These are phyloP conservation scores for Solanum paucissectum DNA, from an alignment of 257 asterid genomes.

Conservation along the genomic window DNA sequence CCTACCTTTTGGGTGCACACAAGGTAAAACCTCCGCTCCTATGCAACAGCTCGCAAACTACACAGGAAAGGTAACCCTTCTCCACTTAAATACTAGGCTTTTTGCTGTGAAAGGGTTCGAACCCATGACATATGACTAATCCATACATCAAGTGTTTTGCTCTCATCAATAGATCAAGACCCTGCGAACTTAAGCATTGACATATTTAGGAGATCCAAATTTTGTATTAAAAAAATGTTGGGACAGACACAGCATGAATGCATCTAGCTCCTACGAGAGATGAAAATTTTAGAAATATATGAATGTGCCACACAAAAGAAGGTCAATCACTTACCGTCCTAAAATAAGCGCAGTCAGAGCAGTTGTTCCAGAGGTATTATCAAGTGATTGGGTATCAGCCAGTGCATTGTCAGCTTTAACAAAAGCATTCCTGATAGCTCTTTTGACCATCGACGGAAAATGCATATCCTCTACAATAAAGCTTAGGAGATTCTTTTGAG, in stretches of 20 bases:
- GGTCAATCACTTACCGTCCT: conserved; percentile 44
- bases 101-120: background rate
- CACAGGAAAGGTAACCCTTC: background rate
- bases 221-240: background rate
- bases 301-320: background rate
- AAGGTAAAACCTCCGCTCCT: background rate
- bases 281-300: background rate
- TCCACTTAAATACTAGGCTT: background rate
- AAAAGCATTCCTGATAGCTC: conserved; percentile 64
- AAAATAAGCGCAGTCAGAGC: conserved; percentile 51
- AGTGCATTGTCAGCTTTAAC: conserved; percentile 59
- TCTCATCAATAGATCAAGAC: background rate
- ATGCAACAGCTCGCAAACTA: background rate
- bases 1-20: background rate
- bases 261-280: background rate
- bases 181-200: background rate
- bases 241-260: background rate
- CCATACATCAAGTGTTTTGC: background rate
- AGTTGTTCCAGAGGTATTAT: conserved; percentile 66
- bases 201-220: background rate
- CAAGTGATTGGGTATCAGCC: conserved; percentile 54
- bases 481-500: conserved; percentile 47
- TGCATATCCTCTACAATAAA: conserved; percentile 55
- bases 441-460: conserved; percentile 48
- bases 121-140: background rate